Conservation (phyloP, 2,329 filamentous ascomycete species). For the Dactylellina haptotyla region DNA sequence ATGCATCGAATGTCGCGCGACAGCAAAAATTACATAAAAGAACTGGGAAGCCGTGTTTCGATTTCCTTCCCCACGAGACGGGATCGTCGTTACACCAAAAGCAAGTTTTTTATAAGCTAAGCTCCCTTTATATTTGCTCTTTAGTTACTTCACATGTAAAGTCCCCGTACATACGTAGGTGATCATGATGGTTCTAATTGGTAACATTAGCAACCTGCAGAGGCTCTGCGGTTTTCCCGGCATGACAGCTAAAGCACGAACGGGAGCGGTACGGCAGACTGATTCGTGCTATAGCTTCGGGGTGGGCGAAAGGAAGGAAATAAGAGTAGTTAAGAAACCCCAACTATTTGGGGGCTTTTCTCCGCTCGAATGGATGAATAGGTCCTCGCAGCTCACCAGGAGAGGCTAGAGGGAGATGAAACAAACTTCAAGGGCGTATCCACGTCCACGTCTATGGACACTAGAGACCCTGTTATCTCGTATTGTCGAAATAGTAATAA, state of each 20-base stretch:
- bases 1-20: conserved; percentile 12
- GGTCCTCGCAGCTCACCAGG: conserved; percentile 21
- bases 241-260: conserved; percentile 42
- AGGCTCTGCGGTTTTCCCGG: conserved; percentile 49
- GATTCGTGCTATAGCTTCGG: conserved; percentile 31
- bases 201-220: conserved; percentile 3
- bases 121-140: no score
- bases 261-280: conserved; percentile 46
- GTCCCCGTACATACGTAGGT: conserved; percentile 24
- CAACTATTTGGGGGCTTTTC: no score
- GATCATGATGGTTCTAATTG: conserved; percentile 1
- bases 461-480: no score
- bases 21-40: conserved; percentile 13
- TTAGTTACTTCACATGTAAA: no score
- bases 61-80: conserved; percentile 19
- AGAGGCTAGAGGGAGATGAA: conserved; percentile 1
- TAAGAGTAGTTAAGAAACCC: background rate
- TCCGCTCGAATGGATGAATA: conserved; percentile 21
- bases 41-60: background rate
- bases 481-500: conserved; percentile 24
- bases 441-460: no score
- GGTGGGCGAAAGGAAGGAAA: conserved; percentile 25
- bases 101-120: no score
- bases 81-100: conserved; percentile 23
- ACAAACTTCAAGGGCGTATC: conserved; percentile 13